Percentiles rank a stretch among this genome's conserved stretches.
These are phyloP conservation scores for Erigeron canadensis DNA, from an alignment of 129 eudicot genomes.

Conservation along the genomic window DNA sequence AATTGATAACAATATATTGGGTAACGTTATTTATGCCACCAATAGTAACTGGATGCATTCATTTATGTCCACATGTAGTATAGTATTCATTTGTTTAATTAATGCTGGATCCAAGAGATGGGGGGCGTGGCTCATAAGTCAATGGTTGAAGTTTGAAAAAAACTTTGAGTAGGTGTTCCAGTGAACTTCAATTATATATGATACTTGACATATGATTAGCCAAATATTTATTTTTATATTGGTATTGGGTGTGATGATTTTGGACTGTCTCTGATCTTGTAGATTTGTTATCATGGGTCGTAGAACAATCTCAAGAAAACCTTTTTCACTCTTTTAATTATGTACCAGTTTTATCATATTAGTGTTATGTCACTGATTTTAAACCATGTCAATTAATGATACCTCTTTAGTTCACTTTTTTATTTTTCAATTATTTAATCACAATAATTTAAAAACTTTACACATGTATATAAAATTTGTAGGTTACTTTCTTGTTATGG, in stretches of 20 bases:
- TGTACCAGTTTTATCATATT: not conserved
- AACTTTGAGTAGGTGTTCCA: conserved; percentile 23
- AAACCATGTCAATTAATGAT: not conserved
- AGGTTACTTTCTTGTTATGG: no score
- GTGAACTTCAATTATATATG: conserved; percentile 30
- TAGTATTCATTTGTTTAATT: conserved; percentile 21
- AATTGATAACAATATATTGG: not conserved
- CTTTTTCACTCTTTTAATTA: not conserved
- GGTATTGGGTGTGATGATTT: conserved; percentile 1
- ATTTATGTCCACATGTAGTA: conserved; percentile 26
- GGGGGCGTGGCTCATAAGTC: conserved; percentile 37
- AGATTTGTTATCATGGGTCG: conserved; percentile 13
- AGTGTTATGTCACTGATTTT: not conserved
- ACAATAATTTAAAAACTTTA: no score
- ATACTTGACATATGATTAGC: conserved; percentile 10
- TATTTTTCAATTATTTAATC: no score
- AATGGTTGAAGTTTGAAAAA: conserved; percentile 30
- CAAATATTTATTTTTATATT: conserved; percentile 32
- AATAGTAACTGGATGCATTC: conserved; percentile 18
- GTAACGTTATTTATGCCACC: conserved; percentile 5
- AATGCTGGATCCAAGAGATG: conserved; percentile 42
- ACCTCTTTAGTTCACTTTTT: no score
- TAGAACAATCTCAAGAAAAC: conserved; percentile 8
- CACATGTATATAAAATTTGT: no score
- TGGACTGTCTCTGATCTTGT: conserved; percentile 28